phyloP scores from a whole-genome alignment of 108 stramenopile species.

The Pseudonitzschia multiseries region DNA sequence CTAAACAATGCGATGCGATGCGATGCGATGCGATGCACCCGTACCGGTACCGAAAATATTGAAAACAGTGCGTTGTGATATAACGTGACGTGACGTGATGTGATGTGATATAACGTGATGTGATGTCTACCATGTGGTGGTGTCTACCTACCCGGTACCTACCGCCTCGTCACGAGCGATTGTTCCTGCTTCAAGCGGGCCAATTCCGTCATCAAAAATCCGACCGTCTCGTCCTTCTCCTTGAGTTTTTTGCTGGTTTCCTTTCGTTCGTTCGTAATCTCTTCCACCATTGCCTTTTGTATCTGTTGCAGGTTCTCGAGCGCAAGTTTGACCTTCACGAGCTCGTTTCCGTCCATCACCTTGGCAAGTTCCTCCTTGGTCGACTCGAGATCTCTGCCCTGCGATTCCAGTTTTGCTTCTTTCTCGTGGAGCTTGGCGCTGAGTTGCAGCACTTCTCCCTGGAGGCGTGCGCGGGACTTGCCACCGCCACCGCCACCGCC shows the following conservation, averaged over 20 bases:
- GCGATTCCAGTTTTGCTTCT: not conserved
- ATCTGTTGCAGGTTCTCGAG: not conserved
- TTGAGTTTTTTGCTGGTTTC: slow-evolving; percentile 1
- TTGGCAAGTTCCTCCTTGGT: not conserved
- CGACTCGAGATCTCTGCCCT: not conserved
- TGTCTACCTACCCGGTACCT: too few relatives aligned
- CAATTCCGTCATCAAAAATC: slow-evolving; percentile 18
- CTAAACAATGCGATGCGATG: too few relatives aligned
- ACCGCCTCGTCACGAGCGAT: not conserved
- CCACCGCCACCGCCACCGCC: not conserved
- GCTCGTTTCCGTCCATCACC: not conserved
- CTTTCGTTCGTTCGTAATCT: not conserved
- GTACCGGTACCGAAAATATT: too few relatives aligned
- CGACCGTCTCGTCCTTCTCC: slow-evolving; percentile 22
- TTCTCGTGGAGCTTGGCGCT: slow-evolving; percentile 1
- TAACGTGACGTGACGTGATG: too few relatives aligned
- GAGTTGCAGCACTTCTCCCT: slow-evolving; percentile 14
- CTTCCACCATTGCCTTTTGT: not conserved
- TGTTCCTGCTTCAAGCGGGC: slow-evolving; percentile 12
- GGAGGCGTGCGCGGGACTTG: slow-evolving; percentile 24
- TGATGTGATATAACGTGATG: too few relatives aligned
- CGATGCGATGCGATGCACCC: too few relatives aligned
- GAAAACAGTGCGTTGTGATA: too few relatives aligned
- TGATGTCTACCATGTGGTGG: too few relatives aligned
- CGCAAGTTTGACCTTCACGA: not conserved